Evolutionary conservation across 176 grass and related monocot genomes (phyloP).

Genomic region (Luzula sylvatica): DNA sequence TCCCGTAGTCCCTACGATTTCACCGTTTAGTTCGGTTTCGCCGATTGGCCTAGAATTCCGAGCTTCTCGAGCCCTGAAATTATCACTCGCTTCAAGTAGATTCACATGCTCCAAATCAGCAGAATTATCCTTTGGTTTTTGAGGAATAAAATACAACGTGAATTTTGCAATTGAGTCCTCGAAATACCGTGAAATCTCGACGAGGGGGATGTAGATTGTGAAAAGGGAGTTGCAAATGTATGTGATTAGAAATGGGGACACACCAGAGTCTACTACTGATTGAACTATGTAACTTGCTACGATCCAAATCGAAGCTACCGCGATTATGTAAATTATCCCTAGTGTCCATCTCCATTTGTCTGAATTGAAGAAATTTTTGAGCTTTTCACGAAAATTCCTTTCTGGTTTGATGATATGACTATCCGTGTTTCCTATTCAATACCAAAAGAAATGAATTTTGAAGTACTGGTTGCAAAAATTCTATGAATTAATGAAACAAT

Average conservation of each 20-base stretch:
- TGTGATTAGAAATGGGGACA: slow-evolving; percentile 92
- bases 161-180: slow-evolving; percentile 57
- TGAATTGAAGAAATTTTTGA: slow-evolving; percentile 18
- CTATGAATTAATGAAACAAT: neutral
- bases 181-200: slow-evolving; percentile 76
- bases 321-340: slow-evolving; percentile 78
- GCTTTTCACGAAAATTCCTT: slow-evolving; percentile 9
- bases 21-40: too few species aligned
- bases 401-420: neutral
- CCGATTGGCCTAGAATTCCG: neutral
- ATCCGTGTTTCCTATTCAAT: slow-evolving; percentile 13
- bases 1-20: too few species aligned
- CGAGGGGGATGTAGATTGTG: slow-evolving; percentile 77
- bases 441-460: neutral
- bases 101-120: slow-evolving; percentile 72
- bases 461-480: neutral
- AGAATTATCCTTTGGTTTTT: slow-evolving; percentile 37
- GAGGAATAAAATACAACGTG: slow-evolving; percentile 37
- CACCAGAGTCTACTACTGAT: slow-evolving; percentile 83
- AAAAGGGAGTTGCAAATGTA: slow-evolving; percentile 98
- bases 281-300: slow-evolving; percentile 97
- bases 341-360: slow-evolving; percentile 67
- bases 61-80: slow-evolving; percentile 8
- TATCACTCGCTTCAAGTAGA: slow-evolving; percentile 52
- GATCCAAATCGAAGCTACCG: slow-evolving; percentile 86